phyloP scores from a whole-genome alignment of 257 asterid genomes.

The Cruciata laevipes region DNA sequence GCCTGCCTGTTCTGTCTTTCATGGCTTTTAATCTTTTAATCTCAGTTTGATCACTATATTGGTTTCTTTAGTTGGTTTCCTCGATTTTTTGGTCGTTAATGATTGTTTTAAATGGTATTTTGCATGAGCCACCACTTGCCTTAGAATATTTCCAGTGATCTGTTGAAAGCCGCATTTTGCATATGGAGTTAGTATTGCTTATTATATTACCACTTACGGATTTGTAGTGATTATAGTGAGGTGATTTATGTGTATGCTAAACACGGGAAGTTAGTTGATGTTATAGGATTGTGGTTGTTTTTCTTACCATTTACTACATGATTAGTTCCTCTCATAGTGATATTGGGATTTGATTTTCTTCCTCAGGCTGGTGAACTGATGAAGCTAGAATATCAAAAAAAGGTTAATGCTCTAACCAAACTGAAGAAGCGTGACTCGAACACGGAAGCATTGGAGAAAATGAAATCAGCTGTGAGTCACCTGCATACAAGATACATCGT shows the following conservation, averaged over 20 bases:
- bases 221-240: neutral
- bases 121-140: neutral
- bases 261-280: neutral
- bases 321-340: neutral
- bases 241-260: neutral
- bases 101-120: neutral
- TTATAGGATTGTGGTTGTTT: neutral
- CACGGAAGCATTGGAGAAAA: constrained; percentile 70
- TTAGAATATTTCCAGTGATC: neutral
- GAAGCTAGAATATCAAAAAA: constrained; percentile 84
- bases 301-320: neutral
- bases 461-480: constrained; percentile 96
- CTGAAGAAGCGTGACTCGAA: constrained; percentile 72
- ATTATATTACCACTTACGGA: neutral
- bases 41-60: neutral
- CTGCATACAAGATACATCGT: constrained; percentile 96
- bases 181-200: neutral
- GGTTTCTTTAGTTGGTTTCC: neutral
- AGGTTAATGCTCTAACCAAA: constrained; percentile 71
- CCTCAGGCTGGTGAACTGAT: constrained; percentile 88
- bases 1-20: neutral
- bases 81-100: neutral
- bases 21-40: too few species aligned
- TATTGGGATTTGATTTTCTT: constrained; percentile 17
- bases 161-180: neutral